Percentiles rank a stretch among this genome's conserved stretches.
These are phyloP conservation scores for Perkinsus chesapeaki DNA, from an alignment of 169 alveolate genomes.

Conservation along the genomic window DNA sequence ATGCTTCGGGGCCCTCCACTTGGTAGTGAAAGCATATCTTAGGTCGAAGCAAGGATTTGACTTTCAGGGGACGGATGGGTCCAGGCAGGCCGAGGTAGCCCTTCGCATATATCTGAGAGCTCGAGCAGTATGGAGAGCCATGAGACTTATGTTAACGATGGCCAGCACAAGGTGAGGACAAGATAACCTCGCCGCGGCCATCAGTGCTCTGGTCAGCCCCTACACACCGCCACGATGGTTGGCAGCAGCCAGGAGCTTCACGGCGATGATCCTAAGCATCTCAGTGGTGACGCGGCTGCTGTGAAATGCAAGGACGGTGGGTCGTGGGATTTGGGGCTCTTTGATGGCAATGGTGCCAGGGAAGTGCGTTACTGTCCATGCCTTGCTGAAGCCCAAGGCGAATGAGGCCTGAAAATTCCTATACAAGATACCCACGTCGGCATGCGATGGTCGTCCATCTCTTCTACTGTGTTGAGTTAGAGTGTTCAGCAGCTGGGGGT, in stretches of 20 bases:
- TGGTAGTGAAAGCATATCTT: no score
- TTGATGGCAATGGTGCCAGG: neutral
- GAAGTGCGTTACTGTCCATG: neutral
- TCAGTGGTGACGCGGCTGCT: neutral
- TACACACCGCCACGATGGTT: neutral
- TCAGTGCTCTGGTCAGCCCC: neutral
- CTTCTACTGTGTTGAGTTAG: neutral
- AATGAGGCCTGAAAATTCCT: neutral
- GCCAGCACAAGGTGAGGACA: neutral
- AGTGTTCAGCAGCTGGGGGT: neutral
- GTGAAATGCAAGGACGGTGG: neutral
- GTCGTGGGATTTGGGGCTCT: neutral
- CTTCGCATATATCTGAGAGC: neutral
- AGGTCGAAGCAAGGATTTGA: no score
- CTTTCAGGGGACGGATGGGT: no score
- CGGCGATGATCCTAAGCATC: neutral
- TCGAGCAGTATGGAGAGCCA: neutral
- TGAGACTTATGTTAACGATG: neutral
- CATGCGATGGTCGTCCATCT: neutral
- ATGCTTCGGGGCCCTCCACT: neutral
- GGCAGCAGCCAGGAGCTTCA: neutral
- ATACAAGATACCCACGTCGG: neutral
- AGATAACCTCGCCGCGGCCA: neutral
- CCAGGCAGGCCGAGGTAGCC: neutral
- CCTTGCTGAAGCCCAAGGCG: neutral